Base-by-base conservation (phyloP, 164 flowering plant genomes). In the Annona cherimola region DNA sequence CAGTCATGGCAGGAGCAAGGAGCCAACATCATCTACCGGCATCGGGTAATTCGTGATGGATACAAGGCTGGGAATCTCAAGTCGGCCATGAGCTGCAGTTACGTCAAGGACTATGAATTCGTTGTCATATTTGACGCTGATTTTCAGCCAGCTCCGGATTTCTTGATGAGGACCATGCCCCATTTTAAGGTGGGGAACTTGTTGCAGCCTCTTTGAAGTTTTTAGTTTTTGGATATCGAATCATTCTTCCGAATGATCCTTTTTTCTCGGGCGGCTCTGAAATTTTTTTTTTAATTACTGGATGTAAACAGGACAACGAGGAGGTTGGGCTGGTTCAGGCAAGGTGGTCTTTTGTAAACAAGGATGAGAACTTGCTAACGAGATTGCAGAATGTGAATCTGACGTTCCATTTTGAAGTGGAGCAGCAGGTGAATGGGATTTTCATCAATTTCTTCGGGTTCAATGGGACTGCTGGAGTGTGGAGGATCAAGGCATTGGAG, bases 271-370 rank as follows among this genome's bases (percentile, higher is more conserved):
- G 26, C 67, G 19, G 14, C 16, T 40, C 43, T 40, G n/a, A 35
- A 44, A 26, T 44, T n/a, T 4, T 42, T 9, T 50, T 9, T 9
- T 9, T 16, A 2, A 3, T 61, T 26, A 18, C 12, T 61, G 12
- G 57, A 55, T 45, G 68, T 70, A 44, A 62, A 46, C 85, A 93
- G 98, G 97, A 86, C 69, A 90, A 93, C 55, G 98, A 90, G 39
- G 96, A 95, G 18, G 62, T 95, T 9, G 99, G 86, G 14, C 75
- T 95, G 78, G 99, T 95, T 76, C 99, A 95, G 70, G 98, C 99
- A n/a, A 91, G 99, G 73, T 95, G 99, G 99, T 91, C 99, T 1
- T 95, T 95, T 81, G 99, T 95, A 77, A 94, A 94, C 84, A 89
- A 86, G 80, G 96, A 94, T 69, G 99, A 94, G 85, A 94, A 94